phyloP scores from a whole-genome alignment of 2,329 filamentous ascomycete species.

The Diaporthe sp. region DNA sequence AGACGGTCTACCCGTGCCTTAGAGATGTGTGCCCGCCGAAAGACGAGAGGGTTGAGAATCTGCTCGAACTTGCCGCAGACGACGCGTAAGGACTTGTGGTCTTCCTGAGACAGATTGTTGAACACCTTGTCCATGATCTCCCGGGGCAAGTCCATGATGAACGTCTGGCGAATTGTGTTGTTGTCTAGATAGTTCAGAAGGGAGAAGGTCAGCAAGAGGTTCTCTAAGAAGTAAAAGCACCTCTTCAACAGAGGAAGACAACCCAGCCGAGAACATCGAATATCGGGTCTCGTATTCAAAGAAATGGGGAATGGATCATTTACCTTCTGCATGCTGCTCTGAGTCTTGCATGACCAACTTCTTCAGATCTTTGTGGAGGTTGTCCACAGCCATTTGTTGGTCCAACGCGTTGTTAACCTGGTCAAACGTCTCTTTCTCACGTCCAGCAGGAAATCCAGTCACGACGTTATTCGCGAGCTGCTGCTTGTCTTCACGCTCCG shows the following conservation, averaged over 20 bases:
- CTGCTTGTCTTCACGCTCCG: not conserved
- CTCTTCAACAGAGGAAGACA: not conserved
- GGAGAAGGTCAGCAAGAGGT: not conserved
- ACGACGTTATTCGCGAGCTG: not conserved
- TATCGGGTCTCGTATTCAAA: not conserved
- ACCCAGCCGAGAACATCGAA: not conserved
- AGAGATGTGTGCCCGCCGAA: not conserved
- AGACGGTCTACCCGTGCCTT: not conserved
- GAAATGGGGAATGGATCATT: not conserved
- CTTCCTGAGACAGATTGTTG: not conserved
- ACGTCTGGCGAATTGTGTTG: not conserved
- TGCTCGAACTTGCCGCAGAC: not conserved
- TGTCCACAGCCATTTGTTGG: not conserved
- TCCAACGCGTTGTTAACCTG: not conserved
- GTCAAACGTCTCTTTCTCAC: not conserved
- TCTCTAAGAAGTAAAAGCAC: not conserved
- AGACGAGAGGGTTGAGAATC: not conserved
- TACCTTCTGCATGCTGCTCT: not conserved
- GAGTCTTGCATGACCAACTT: not conserved
- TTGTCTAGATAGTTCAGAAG: not conserved
- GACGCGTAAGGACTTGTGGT: not conserved
- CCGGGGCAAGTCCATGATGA: not conserved
- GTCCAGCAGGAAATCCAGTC: not conserved
- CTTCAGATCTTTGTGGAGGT: not conserved
- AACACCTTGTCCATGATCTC: not conserved